Base-by-base conservation (phyloP, 2,329 filamentous ascomycete genomes). In the Coniochaeta hoffmannii region DNA sequence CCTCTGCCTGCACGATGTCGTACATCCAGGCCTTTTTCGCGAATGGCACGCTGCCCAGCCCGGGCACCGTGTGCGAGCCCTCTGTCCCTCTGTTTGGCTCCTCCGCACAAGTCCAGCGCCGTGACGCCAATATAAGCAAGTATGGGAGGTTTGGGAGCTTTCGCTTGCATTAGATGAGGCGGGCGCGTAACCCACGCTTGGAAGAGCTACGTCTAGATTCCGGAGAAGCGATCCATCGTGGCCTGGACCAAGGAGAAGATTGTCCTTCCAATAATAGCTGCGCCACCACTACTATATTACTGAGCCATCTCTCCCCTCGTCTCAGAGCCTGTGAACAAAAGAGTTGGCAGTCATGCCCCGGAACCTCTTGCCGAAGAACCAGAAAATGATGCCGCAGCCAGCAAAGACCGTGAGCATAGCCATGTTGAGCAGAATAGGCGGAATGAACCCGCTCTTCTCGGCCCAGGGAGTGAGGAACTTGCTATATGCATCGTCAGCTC, bases 291-390 rank as follows among this genome's bases (percentile, higher is more conserved):
- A n/a, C n/a, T n/a, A n/a, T 32, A 32, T 32, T 32, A 32, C 7
- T 32, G 30, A 32, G 12, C 7, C 30, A 32, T 32, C 7, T 8
- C 7, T 8, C 30, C 30, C 30, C 30, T 8, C 7, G 30, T 12
- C 30, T 53, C 50, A 53, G 1, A 53, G 15, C 50, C 28, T 53
- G 57, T 66, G 63, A 3, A 65, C 63, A 50, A 62, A 63, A 4
- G 62, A 64, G 35, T 64, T 62, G 17, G 69, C 67, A 30, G 65
- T 68, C 49, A 73, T 61, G 10, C 69, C 66, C 34, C 69, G 62
- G 19, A 74, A 65, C 28, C 63, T 67, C 59, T 69, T 66, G 19
- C 64, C 64, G 26, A 51, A 63, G 41, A 60, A 61, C 63, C 63
- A 66, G 54, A 65, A 66, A n/a, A 64, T 56, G 30, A 63, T 58